Percentiles rank a stretch among this genome's conserved stretches.
phyloP scores from a whole-genome alignment of 1,139 yeast species.

The Debaryomycetaceae sp. region DNA sequence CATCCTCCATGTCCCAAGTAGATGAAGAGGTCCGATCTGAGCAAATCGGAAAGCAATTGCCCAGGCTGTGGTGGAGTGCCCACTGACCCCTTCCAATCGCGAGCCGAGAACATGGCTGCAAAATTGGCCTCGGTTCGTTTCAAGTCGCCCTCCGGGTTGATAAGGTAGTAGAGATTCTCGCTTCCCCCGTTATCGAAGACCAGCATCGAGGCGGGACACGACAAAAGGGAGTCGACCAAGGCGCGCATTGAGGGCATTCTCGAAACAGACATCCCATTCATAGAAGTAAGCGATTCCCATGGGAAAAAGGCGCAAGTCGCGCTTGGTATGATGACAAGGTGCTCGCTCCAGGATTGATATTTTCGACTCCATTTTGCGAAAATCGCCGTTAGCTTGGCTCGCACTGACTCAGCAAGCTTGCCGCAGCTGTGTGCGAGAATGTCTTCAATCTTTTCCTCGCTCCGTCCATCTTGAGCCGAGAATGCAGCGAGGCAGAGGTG shows the following conservation, averaged over 20 bases:
- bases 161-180: conserved; percentile 44
- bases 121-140: conserved; percentile 63
- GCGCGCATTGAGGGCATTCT: conserved; percentile 67
- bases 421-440: too few species aligned
- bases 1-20: conserved; percentile 97
- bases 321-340: conserved; percentile 67
- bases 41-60: conserved; percentile 30
- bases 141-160: conserved; percentile 84
- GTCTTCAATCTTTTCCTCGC: conserved; percentile 22
- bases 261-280: conserved; percentile 55
- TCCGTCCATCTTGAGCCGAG: too few species aligned
- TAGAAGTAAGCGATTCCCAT: conserved; percentile 76
- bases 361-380: too few species aligned
- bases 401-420: too few species aligned
- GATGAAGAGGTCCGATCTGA: conserved; percentile 54
- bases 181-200: not conserved
- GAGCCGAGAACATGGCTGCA: conserved; percentile 34
- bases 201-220: conserved; percentile 16
- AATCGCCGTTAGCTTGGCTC: too few species aligned
- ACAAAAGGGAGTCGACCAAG: conserved; percentile 39
- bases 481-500: too few species aligned
- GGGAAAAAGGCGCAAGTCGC: conserved; percentile 65
- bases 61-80: conserved; percentile 59
- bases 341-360: too few species aligned
- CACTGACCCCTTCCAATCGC: conserved; percentile 51